Evolutionary conservation across 352 stramenopile genomes (phyloP), one percentile per base, ranked within the genome.

Genomic region (Phytophthora capsici): DNA sequence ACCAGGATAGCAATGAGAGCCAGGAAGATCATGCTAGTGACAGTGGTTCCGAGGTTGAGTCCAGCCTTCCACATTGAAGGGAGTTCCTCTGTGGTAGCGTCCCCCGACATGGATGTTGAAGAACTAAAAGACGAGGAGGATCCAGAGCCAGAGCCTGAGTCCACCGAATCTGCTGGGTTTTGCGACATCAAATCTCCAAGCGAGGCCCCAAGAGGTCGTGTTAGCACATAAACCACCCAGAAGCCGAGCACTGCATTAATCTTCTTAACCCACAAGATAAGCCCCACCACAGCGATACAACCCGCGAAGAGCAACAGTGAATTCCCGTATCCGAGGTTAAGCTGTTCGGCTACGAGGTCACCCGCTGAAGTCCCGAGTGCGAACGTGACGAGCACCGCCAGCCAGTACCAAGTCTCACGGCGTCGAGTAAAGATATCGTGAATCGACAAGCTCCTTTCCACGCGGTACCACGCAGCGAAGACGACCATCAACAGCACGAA

Each of bases 161-260:
- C 38, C n/a, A 51, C 37, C n/a, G 40, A 41, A 17, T 70, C 66
- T 2, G 60, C 66, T 9, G 66, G 66, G 43, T 74, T 56, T 40
- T 74, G 66, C 9, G 66, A 74, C 23, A 74, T 45, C 44, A 74
- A 44, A 45, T 74, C 66, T 19, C 66, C 66, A 8, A 74, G 41
- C 4, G 66, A 70, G 17, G 66, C 66, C 4, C 66, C 59, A 9
- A 74, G 66, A 17, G 66, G 66, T 26, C 54, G 66, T 22, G 45
- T 74, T 26, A 70, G 34, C 17, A 74, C 36, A 48, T 74, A 74
- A 23, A 74, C 49, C 1, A 69, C 12, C 65, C 65, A 73, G 30
- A 73, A 73, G 14, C 59, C 59, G 6, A 69, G 6, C 13, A 74
- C 66, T 1, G 41, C 40, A 48, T 69, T 66, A 22, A 74, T 63